Conservation (phyloP, 2,329 filamentous ascomycete species). For the Fusarium incarnatum region DNA sequence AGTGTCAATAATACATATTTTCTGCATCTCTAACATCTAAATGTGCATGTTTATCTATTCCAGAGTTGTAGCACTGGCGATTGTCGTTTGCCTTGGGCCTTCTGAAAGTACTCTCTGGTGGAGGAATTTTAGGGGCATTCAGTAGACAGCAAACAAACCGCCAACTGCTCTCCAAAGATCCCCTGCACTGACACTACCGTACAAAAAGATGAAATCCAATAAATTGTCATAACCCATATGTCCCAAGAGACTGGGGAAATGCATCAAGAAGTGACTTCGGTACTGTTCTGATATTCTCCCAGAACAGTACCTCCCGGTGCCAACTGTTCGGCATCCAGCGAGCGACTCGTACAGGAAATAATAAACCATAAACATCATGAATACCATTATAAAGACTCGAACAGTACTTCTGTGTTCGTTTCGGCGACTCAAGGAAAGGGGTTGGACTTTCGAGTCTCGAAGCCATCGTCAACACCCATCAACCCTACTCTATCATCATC, state of each 20-base stretch:
- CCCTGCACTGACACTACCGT: not conserved
- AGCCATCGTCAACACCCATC: not conserved
- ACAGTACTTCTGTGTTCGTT: not conserved
- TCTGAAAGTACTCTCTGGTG: slow-evolving; percentile 5
- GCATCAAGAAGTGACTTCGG: not conserved
- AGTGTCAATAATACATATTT: no score
- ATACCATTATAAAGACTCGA: not conserved
- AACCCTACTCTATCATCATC: not conserved
- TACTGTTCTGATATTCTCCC: slow-evolving; percentile 4
- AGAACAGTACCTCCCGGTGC: not conserved
- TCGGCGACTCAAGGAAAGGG: not conserved
- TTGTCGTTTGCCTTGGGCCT: not conserved
- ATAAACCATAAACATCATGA: not conserved
- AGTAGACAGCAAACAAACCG: slow-evolving; percentile 11
- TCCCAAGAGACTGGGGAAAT: not conserved
- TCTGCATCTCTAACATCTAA: not conserved
- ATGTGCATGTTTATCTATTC: not conserved
- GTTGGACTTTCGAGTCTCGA: not conserved
- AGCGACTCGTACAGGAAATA: not conserved
- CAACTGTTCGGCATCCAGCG: slow-evolving; percentile 6
- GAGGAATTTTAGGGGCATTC: not conserved
- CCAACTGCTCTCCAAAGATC: not conserved
- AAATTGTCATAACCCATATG: rapidly evolving
- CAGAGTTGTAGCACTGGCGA: not conserved
- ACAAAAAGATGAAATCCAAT: not conserved